phyloP scores from a whole-genome alignment of 257 asterid species.

The Lavandula angustifolia region DNA sequence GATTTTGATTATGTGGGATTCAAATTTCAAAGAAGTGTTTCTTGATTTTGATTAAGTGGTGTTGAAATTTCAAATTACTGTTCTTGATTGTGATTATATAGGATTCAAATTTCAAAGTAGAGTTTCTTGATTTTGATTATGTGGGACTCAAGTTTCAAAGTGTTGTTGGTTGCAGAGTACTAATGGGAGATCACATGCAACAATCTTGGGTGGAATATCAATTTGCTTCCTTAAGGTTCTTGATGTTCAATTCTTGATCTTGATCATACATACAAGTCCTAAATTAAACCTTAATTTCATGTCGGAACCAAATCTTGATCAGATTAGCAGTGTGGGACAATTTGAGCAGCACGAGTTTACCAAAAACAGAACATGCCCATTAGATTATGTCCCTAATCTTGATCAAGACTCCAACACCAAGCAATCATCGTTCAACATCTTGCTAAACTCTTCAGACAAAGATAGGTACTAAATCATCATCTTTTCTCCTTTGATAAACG shows the following conservation, averaged over 20 bases:
- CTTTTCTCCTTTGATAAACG: not conserved
- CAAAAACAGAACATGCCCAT: conserved; percentile 51
- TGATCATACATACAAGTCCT: not conserved
- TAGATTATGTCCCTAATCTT: conserved; percentile 43
- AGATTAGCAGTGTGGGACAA: conserved; percentile 37
- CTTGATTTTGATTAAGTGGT: no score
- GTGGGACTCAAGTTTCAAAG: not conserved
- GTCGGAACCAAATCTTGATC: not conserved
- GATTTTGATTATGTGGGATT: no score
- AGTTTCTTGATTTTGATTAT: no score
- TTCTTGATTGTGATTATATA: no score
- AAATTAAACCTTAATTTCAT: not conserved
- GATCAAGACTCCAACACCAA: conserved; percentile 39
- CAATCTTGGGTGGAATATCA: conserved; percentile 55
- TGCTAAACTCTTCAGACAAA: conserved; percentile 49
- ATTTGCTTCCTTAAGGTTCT: conserved; percentile 58
- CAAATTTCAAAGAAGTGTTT: no score
- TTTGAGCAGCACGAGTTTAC: conserved; percentile 51
- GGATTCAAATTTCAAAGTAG: no score
- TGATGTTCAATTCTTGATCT: not conserved
- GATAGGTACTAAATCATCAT: conserved; percentile 11
- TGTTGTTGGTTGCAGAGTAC: conserved; percentile 27
- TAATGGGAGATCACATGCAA: conserved; percentile 38
- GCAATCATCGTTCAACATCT: conserved; percentile 54
- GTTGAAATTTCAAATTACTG: no score